Evolutionary conservation across 1,284 basidiomycete species (phyloP).

Genomic region (Coniferiporia sulphurascens): DNA sequence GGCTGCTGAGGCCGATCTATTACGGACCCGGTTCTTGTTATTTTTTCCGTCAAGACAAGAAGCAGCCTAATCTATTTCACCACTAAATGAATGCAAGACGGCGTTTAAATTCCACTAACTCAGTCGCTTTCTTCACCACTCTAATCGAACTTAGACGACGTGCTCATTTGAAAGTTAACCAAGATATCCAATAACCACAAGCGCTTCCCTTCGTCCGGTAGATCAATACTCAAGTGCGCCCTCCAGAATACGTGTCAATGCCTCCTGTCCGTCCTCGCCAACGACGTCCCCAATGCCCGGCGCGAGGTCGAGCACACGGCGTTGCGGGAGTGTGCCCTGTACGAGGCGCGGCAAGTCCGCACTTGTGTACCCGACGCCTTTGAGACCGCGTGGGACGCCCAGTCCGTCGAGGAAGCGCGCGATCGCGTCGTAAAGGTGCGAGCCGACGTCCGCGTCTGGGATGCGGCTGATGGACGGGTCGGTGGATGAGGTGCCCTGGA

Average conservation of each 20-base stretch:
- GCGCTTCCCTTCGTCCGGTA: too few species aligned
- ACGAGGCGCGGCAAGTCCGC: slow-evolving; percentile 68
- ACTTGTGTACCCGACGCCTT: slow-evolving; percentile 76
- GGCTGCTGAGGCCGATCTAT: too few species aligned
- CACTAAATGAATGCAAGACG: too few species aligned
- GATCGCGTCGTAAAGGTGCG: slow-evolving; percentile 83
- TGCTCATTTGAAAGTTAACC: too few species aligned
- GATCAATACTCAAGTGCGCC: slow-evolving; percentile 67
- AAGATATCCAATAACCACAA: too few species aligned
- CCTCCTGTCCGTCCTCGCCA: slow-evolving; percentile 74
- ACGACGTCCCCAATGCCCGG: slow-evolving; percentile 79
- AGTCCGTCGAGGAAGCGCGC: slow-evolving; percentile 86
- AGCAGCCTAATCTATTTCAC: too few species aligned
- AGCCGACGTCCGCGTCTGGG: slow-evolving; percentile 79
- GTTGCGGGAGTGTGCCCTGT: slow-evolving; percentile 83
- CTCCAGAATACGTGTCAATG: slow-evolving; percentile 74
- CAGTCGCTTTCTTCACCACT: too few species aligned
- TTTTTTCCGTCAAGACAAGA: too few species aligned
- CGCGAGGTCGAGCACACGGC: slow-evolving; percentile 83
- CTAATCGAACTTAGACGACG: too few species aligned
- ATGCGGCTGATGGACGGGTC: slow-evolving; percentile 72
- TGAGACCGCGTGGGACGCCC: slow-evolving; percentile 84
- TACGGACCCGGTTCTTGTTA: too few species aligned
- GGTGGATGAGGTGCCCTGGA: slow-evolving; percentile 58
- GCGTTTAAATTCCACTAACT: too few species aligned